Evolutionary conservation across 1,284 basidiomycete genomes (phyloP), one percentile per base, ranked within the genome.

Genomic region (Chalciporus sp.): DNA sequence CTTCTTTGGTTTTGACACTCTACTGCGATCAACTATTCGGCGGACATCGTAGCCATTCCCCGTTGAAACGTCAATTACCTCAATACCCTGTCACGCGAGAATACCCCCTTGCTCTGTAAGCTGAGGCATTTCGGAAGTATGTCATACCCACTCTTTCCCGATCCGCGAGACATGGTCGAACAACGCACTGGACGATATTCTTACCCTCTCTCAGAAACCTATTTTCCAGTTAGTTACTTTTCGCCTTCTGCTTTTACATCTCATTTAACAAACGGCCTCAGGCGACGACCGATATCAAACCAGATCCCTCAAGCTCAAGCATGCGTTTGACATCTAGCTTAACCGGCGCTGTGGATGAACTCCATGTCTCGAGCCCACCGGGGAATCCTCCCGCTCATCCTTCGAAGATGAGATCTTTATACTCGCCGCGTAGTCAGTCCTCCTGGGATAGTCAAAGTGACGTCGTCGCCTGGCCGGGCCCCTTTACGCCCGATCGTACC

Each of bases 311-410:
- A 17, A 67, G 61, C 44, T 74, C 80, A 23, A 67, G 60, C 56
- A 68, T 75, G 61, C 63, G 61, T 27, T 73, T 57, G 8, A 70
- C 78, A 35, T 86, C 86, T 17, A 85, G 81, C 62, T 71, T 89
- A 52, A 81, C 78, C n/a, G 83, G 83, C 53, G 85, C 85, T 23
- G 80, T 88, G 68, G 83, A 82, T 49, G 81, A 83, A 52, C 64
- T 77, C 5, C 74, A 73, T 58, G 68, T 79, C 48, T 72, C 76
- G 10, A 64, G 67, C 14, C 67, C 76, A n/a, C 63, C 63, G 63
- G 52, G 66, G 58, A 71, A 70, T 44, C 54, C 66, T 29, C 56
- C 58, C n/a, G 67, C 73, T 12, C 75, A 68, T 19, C 72, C 76
- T 1, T 65, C 69, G 37, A 53, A 41, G 51, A 56, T 35, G 23